Conservation (phyloP, 768 basidiomycete species). For the Tulasnella sp. region DNA sequence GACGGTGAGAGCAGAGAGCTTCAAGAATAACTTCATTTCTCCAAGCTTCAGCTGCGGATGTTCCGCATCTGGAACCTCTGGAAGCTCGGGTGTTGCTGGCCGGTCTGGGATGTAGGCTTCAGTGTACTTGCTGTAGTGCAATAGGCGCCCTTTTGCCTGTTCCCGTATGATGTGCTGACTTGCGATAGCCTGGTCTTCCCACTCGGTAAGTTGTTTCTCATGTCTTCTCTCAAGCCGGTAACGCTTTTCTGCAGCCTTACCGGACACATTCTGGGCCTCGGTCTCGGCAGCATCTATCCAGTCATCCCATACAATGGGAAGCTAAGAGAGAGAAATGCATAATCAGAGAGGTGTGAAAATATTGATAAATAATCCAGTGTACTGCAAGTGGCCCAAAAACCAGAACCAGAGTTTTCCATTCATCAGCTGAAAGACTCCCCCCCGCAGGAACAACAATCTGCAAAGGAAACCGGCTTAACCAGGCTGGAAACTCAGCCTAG, state of each 20-base stretch:
- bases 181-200: too few relatives aligned
- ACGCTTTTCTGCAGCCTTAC: conserved; percentile 6
- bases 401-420: conserved; percentile 40
- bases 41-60: not conserved
- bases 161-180: too few relatives aligned
- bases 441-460: conserved; percentile 44
- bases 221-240: too few relatives aligned
- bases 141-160: too few relatives aligned
- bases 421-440: conserved; percentile 46
- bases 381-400: conserved; percentile 20
- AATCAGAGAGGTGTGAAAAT: too few relatives aligned
- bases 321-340: conserved; percentile 23
- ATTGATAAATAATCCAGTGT: too few relatives aligned
- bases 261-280: conserved; percentile 15
- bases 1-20: conserved; percentile 39
- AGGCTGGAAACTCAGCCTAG: conserved; percentile 43
- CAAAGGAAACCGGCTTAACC: conserved; percentile 42
- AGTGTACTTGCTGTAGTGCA: too few relatives aligned
- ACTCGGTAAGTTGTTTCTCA: too few relatives aligned
- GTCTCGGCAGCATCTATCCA: conserved; percentile 33
- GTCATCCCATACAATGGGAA: conserved; percentile 41
- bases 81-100: too few relatives aligned
- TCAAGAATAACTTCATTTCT: conserved; percentile 36
- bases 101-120: too few relatives aligned
- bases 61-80: too few relatives aligned